Evolutionary conservation across 257 asterid genomes (phyloP), one percentile per base, ranked within the genome.

Genomic region (Nicotiana paniculata): DNA sequence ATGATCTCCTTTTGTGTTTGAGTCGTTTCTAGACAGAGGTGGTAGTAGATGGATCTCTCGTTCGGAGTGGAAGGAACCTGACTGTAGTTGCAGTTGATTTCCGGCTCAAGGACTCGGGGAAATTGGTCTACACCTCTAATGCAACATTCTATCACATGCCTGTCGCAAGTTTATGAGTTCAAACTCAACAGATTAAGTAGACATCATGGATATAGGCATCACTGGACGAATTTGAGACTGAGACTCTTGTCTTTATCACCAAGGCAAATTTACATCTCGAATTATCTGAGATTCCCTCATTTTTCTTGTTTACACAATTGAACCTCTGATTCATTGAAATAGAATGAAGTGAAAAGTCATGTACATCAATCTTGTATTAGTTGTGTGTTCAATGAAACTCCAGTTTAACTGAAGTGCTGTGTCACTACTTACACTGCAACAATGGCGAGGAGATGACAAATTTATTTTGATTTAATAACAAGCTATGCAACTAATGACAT

Each of bases 31-130:
- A 95, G 99, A 85, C 89, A 21, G 91, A 88, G 84, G 89, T 91
- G 26, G 48, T 85, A 16, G 85, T 95, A 48, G 93, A 93, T 83
- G 96, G 92, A 32, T 84, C 92, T 15, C 91, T 93, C 55, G 80
- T 89, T 43, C 86, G 96, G 90, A 95, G 93, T 37, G 99, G 99
- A 87, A 91, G 97, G 85, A 95, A 89, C 86, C 58, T 93, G 59
- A 90, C 97, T 4, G 89, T 89, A 57, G 91, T 92, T 85, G 87
- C 92, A 59, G 89, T 91, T 35, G 88, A 90, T 72, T 95, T 92
- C 83, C 90, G 88, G 62, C 88, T 82, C 28, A 89, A 90, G 88
- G 92, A 89, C 80, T 87, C 93, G 0, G 87, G 87, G 37, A 84
- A 86, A 54, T 58, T 95, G 90, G 90, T 89, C 4, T 92, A 87